A percentile compares a stretch with the other conserved stretches of the same genome.
phyloP scores from a whole-genome alignment of 208 protist genomes.

The Crithidia expoeki region DNA sequence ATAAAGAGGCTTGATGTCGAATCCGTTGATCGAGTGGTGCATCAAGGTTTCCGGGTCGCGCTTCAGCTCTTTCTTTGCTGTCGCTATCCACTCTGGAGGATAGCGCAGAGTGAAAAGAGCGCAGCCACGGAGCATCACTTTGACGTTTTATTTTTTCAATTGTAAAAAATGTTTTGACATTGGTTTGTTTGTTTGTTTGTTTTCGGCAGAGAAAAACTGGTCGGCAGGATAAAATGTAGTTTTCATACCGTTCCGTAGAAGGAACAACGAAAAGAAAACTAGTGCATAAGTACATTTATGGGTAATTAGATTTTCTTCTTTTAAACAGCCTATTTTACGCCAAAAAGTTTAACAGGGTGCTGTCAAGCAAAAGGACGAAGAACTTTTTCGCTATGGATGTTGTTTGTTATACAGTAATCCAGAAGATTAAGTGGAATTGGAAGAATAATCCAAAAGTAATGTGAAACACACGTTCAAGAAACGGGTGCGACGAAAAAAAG shows the following conservation, averaged over 20 bases:
- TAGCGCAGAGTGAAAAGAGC: slow-evolving; percentile 39
- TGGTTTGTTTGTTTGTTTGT: background rate
- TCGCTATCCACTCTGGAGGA: slow-evolving; percentile 65
- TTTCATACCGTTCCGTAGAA: background rate
- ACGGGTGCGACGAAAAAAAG: too few species aligned
- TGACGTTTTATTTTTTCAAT: background rate
- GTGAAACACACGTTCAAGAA: too few species aligned
- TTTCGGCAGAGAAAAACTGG: background rate
- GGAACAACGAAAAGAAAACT: slow-evolving; percentile 4
- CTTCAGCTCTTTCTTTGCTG: slow-evolving; percentile 86
- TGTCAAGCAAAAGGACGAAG: too few species aligned
- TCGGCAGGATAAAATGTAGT: background rate
- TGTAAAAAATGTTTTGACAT: slow-evolving; percentile 7
- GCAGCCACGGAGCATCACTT: slow-evolving; percentile 75
- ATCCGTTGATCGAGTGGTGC: slow-evolving; percentile 70
- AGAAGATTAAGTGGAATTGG: too few species aligned
- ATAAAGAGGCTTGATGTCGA: slow-evolving; percentile 93
- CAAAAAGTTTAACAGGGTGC: too few species aligned
- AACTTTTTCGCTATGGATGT: too few species aligned
- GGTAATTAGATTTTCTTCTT: too few species aligned
- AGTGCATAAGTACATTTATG: too few species aligned
- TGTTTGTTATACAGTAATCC: too few species aligned
- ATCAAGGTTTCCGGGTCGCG: slow-evolving; percentile 58
- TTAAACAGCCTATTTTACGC: too few species aligned
- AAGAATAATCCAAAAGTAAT: too few species aligned